Percentiles rank a stretch among this genome's conserved stretches.
Conservation (phyloP, 140 eudicot genomes). For the Anethum foeniculum region DNA sequence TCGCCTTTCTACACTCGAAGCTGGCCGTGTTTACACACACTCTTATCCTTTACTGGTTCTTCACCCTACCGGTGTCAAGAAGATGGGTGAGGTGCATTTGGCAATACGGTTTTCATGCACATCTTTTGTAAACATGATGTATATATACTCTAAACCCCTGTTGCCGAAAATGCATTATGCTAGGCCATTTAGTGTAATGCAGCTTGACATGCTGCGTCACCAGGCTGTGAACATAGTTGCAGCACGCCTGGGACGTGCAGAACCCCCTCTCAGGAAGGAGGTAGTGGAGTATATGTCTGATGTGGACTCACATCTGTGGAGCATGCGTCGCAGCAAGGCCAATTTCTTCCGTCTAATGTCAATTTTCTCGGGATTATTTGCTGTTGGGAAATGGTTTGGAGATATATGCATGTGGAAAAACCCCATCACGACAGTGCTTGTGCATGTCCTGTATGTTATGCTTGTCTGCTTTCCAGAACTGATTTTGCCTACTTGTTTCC, state of each 20-base stretch:
- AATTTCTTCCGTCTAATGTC: slow-evolving; percentile 71
- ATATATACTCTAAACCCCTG: slow-evolving; percentile 52
- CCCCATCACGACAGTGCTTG: slow-evolving; percentile 65
- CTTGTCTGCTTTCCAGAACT: slow-evolving; percentile 76
- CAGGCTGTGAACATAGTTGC: slow-evolving; percentile 76
- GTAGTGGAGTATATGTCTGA: slow-evolving; percentile 80
- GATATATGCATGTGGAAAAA: slow-evolving; percentile 80
- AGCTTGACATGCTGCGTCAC: slow-evolving; percentile 60
- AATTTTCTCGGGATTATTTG: slow-evolving; percentile 51
- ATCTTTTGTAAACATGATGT: slow-evolving; percentile 57
- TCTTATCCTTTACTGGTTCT: slow-evolving; percentile 73
- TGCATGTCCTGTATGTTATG: slow-evolving; percentile 72
- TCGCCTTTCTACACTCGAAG: slow-evolving; percentile 84
- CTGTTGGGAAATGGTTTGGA: slow-evolving; percentile 66
- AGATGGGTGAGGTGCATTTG: slow-evolving; percentile 87
- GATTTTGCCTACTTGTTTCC: slow-evolving; percentile 69
- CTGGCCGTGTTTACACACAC: slow-evolving; percentile 82
- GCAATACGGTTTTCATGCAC: slow-evolving; percentile 76
- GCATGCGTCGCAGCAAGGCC: slow-evolving; percentile 91
- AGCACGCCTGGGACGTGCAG: slow-evolving; percentile 67
- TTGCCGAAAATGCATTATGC: slow-evolving; percentile 86
- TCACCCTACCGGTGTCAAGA: slow-evolving; percentile 81
- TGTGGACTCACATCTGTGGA: slow-evolving; percentile 88
- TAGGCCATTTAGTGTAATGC: slow-evolving; percentile 54
- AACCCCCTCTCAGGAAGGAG: slow-evolving; percentile 78